These are phyloP conservation scores for Sporothrix brunneoviolacea DNA, from an alignment of 2,329 filamentous ascomycete species.

Conservation along the genomic window DNA sequence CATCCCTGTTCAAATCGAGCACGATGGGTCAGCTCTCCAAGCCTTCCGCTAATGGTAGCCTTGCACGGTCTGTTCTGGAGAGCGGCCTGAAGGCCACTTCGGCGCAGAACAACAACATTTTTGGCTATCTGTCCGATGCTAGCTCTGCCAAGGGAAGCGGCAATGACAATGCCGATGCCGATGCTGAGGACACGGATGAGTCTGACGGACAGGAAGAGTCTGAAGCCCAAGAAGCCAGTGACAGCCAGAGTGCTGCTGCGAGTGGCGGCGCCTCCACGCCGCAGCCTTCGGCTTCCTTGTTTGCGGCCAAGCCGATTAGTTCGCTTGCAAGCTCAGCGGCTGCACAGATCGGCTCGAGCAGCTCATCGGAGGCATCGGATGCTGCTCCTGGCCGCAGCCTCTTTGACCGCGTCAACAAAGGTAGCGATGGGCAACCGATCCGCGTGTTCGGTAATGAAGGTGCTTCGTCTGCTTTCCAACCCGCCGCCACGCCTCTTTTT, in stretches of 20 bases:
- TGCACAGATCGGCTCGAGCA: constrained; percentile 25
- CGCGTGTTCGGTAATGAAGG: constrained; percentile 32
- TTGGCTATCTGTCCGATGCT: constrained; percentile 52
- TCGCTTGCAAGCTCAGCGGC: constrained; percentile 16
- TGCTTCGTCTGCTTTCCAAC: not conserved
- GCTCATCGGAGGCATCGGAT: constrained; percentile 37
- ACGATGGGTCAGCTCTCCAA: constrained; percentile 28
- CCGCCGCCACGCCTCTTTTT: constrained; percentile 19
- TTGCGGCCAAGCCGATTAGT: constrained; percentile 25
- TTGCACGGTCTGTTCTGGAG: constrained; percentile 39
- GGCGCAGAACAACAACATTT: constrained; percentile 47
- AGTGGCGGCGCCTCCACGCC: constrained; percentile 37
- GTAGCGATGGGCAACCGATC: constrained; percentile 42
- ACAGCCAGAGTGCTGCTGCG: constrained; percentile 36
- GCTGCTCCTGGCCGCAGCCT: constrained; percentile 43
- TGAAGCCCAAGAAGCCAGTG: constrained; percentile 36
- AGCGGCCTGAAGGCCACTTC: constrained; percentile 19
- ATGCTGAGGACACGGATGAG: constrained; percentile 30
- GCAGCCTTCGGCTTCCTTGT: constrained; percentile 29
- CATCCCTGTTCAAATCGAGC: constrained; percentile 24
- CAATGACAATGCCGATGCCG: constrained; percentile 36
- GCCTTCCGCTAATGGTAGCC: constrained; percentile 28
- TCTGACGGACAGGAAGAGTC: constrained; percentile 39
- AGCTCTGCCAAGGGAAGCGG: constrained; percentile 50
- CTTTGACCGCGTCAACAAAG: constrained; percentile 50